Percentiles rank a stretch among this genome's conserved stretches.
Evolutionary conservation across 2,329 filamentous ascomycete genomes (phyloP).

Genomic region (Botrytis galanthina): DNA sequence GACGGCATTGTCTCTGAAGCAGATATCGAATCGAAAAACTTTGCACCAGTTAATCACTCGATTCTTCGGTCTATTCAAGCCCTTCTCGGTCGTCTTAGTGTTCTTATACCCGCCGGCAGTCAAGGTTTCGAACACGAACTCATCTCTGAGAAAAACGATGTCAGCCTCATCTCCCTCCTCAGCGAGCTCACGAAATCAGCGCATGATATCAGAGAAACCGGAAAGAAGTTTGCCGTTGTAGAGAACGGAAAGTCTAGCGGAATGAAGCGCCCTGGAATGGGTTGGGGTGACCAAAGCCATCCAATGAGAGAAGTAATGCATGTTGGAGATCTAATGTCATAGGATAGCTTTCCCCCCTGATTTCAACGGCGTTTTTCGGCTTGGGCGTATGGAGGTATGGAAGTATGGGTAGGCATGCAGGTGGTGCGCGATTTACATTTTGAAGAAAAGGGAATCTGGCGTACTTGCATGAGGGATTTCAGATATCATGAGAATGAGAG

Average conservation of each 20-base stretch:
- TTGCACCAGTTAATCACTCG: constrained; percentile 51
- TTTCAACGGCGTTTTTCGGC: neutral
- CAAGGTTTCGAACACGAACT: constrained; percentile 68
- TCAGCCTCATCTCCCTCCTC: constrained; percentile 73
- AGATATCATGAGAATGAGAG: constrained; percentile 15
- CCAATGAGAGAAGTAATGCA: constrained; percentile 21
- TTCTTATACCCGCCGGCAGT: constrained; percentile 70
- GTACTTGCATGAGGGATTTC: constrained; percentile 4
- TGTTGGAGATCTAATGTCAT: constrained; percentile 24
- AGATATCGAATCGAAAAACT: constrained; percentile 31
- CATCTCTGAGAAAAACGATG: constrained; percentile 77
- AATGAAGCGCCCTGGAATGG: constrained; percentile 18
- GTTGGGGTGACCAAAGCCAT: constrained; percentile 3
- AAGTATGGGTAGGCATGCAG: constrained; percentile 3
- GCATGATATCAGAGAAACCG: constrained; percentile 67
- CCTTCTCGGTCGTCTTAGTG: constrained; percentile 76
- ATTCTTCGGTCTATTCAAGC: constrained; percentile 87
- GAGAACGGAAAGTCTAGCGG: constrained; percentile 34
- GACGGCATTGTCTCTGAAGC: constrained; percentile 41
- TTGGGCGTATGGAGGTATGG: constrained; percentile 15
- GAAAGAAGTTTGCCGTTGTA: constrained; percentile 67
- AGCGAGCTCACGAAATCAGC: constrained; percentile 72
- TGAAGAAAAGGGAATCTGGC: constrained; percentile 9
- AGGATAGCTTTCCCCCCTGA: neutral
- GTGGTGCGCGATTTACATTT: neutral